Evolutionary conservation across 257 asterid genomes (phyloP).

Genomic region (Lycium barbarum): DNA sequence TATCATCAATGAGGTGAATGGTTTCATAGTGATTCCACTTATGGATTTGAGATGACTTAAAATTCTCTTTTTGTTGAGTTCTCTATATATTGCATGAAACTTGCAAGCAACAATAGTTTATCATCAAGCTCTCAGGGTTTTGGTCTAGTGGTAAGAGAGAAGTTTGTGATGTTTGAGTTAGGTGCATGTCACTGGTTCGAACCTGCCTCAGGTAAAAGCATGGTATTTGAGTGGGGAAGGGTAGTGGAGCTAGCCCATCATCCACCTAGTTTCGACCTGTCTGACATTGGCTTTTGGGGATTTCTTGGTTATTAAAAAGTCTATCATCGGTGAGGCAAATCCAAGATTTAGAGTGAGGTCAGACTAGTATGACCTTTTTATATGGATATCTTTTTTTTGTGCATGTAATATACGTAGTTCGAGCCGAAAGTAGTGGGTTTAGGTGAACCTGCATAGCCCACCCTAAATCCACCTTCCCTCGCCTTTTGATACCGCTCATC

Average conservation of each 20-base stretch:
- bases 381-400: not conserved
- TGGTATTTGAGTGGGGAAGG: not conserved
- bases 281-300: not conserved
- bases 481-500: not conserved
- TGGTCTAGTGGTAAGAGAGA: not conserved
- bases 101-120: not conserved
- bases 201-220: not conserved
- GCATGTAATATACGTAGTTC: not conserved
- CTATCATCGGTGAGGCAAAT: not conserved
- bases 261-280: slow-evolving; percentile 5
- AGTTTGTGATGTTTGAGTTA: not conserved
- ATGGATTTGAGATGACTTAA: not conserved
- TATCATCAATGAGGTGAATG: not conserved
- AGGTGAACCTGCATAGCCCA: not conserved
- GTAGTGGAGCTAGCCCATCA: not conserved
- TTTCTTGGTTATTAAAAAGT: not conserved
- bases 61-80: slow-evolving; percentile 12
- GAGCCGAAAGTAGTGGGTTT: not conserved
- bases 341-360: not conserved
- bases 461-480: not conserved
- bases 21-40: not conserved
- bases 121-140: not conserved
- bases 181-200: not conserved
- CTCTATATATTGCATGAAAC: not conserved
- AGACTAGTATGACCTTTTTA: not conserved